Evolutionary conservation across 768 basidiomycete genomes (phyloP).

Genomic region (Multifurca ochricompacta): DNA sequence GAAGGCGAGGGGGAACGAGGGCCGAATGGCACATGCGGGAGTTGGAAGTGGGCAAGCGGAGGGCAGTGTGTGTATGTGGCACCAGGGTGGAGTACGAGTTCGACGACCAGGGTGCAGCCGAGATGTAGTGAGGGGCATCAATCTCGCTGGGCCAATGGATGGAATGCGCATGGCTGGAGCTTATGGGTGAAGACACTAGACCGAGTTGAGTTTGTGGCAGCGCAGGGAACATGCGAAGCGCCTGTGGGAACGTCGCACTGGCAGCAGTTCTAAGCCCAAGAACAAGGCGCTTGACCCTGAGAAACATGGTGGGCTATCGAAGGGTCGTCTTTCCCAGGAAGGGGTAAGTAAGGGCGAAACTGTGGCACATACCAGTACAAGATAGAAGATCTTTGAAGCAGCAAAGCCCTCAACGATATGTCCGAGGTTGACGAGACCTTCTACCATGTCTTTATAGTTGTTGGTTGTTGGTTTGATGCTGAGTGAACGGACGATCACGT

Average conservation of each 20-base stretch:
- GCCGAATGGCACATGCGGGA: neutral
- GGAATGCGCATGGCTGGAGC: slow-evolving; percentile 5
- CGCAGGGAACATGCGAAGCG: slow-evolving; percentile 9
- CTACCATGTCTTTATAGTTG: slow-evolving; percentile 10
- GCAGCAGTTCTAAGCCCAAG: slow-evolving; percentile 11
- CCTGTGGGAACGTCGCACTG: slow-evolving; percentile 10
- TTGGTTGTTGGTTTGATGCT: no score
- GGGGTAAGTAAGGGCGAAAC: neutral
- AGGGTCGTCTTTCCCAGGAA: no score
- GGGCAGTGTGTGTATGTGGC: neutral
- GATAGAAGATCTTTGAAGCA: slow-evolving; percentile 10
- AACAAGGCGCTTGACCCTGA: neutral
- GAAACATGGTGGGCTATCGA: neutral
- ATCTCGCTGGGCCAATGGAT: slow-evolving; percentile 16
- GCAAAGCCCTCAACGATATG: slow-evolving; percentile 13
- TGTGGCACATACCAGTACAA: slow-evolving; percentile 6
- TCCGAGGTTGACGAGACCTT: slow-evolving; percentile 3
- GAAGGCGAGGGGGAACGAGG: neutral
- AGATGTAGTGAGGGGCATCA: neutral
- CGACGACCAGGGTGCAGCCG: neutral
- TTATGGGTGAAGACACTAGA: slow-evolving; percentile 9
- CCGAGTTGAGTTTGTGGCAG: slow-evolving; percentile 4
- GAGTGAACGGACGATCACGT: no score
- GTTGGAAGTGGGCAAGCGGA: neutral
- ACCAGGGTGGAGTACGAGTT: neutral